Percentiles rank a stretch among this genome's conserved stretches.
phyloP scores from a whole-genome alignment of 2,329 filamentous ascomycete genomes.

The Graphium sp. region DNA sequence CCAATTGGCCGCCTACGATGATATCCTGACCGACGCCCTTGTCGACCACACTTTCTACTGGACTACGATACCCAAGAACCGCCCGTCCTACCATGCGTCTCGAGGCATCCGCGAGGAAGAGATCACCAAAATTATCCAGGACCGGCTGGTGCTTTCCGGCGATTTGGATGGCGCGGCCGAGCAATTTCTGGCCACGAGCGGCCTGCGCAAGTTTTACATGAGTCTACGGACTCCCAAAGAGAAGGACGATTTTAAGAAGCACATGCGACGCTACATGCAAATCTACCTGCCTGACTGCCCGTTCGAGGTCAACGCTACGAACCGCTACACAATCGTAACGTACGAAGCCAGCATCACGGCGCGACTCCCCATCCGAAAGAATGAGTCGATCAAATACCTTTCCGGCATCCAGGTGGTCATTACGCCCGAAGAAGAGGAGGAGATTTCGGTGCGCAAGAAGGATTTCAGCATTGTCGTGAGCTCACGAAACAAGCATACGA shows the following conservation, averaged over 20 bases:
- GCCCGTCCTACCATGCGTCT: slow-evolving; percentile 67
- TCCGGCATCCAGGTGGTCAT: slow-evolving; percentile 84
- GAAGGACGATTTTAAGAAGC: slow-evolving; percentile 69
- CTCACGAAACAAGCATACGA: slow-evolving; percentile 76
- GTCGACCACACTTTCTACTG: slow-evolving; percentile 94
- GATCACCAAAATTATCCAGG: slow-evolving; percentile 42
- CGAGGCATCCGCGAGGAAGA: slow-evolving; percentile 57
- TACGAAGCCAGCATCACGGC: slow-evolving; percentile 83
- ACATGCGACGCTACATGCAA: slow-evolving; percentile 78
- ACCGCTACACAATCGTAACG: slow-evolving; percentile 81
- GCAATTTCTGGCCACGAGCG: slow-evolving; percentile 54
- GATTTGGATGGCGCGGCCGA: slow-evolving; percentile 54
- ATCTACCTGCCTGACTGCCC: slow-evolving; percentile 90
- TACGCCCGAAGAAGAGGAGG: slow-evolving; percentile 76
- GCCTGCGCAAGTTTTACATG: slow-evolving; percentile 54
- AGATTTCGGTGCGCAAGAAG: slow-evolving; percentile 64
- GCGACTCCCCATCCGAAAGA: slow-evolving; percentile 58
- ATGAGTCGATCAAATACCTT: slow-evolving; percentile 80
- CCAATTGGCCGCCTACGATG: slow-evolving; percentile 85
- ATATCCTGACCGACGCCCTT: slow-evolving; percentile 85
- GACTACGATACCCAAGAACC: slow-evolving; percentile 91
- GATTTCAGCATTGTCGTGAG: slow-evolving; percentile 97
- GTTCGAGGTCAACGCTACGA: slow-evolving; percentile 82
- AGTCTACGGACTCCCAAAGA: slow-evolving; percentile 59
- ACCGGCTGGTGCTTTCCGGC: slow-evolving; percentile 57